Percentiles rank a stretch among this genome's conserved stretches.
phyloP scores from a whole-genome alignment of 352 stramenopile species.

The Peronospora belbahrii region DNA sequence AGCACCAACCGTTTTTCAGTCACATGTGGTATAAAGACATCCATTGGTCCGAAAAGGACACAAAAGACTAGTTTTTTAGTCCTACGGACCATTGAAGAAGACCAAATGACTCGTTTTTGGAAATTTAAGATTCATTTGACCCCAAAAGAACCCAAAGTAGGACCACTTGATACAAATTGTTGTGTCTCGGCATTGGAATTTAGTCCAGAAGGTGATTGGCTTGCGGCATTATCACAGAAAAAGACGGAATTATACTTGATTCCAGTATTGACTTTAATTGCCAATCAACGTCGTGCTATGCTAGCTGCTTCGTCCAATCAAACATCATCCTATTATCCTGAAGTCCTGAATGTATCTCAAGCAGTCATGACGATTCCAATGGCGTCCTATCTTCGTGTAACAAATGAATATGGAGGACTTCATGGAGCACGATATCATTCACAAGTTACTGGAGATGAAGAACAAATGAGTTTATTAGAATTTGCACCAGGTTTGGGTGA shows the following conservation, averaged over 20 bases:
- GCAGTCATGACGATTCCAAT: constrained; percentile 77
- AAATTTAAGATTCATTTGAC: constrained; percentile 53
- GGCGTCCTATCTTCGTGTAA: constrained; percentile 75
- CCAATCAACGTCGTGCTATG: constrained; percentile 43
- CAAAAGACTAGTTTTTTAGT: constrained; percentile 50
- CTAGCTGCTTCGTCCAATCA: constrained; percentile 49
- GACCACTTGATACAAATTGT: too few relatives aligned
- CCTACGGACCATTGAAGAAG: constrained; percentile 69
- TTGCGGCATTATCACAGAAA: constrained; percentile 69
- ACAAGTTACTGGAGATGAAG: constrained; percentile 67
- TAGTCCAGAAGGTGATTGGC: constrained; percentile 80
- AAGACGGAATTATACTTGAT: constrained; percentile 74
- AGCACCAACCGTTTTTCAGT: too few relatives aligned
- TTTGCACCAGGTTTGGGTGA: constrained; percentile 63
- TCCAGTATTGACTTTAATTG: constrained; percentile 55
- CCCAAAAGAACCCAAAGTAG: constrained; percentile 48
- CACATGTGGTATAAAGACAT: too few relatives aligned
- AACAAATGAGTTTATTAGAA: constrained; percentile 82
- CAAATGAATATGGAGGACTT: constrained; percentile 66
- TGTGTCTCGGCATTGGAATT: constrained; percentile 65
- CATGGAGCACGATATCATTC: constrained; percentile 81
- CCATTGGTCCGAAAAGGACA: constrained; percentile 10
- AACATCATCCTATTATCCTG: constrained; percentile 40
- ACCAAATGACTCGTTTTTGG: constrained; percentile 64
- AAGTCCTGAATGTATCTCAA: constrained; percentile 64